These are phyloP conservation scores for Stemphylium beticola DNA, from an alignment of 2,329 filamentous ascomycete species.

Conservation along the genomic window DNA sequence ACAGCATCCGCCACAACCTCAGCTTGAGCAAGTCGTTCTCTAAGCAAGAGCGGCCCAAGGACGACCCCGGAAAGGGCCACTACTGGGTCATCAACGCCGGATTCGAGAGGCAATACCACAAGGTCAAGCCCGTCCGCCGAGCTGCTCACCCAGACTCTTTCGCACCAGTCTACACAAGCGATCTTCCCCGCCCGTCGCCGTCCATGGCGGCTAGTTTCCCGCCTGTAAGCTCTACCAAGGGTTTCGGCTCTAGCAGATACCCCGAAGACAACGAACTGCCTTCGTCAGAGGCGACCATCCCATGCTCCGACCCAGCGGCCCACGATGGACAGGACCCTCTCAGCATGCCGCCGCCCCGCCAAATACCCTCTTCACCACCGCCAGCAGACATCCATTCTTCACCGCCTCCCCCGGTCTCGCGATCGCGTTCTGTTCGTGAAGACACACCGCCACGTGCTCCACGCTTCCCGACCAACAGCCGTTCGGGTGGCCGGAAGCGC, in stretches of 20 bases:
- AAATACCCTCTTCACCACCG: slow-evolving; percentile 71
- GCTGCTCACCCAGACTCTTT: slow-evolving; percentile 53
- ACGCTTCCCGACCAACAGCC: slow-evolving; percentile 68
- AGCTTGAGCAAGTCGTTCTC: slow-evolving; percentile 96
- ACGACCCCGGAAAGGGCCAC: slow-evolving; percentile 95
- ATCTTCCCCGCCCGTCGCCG: slow-evolving; percentile 46
- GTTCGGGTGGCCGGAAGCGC: slow-evolving; percentile 71
- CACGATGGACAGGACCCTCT: slow-evolving; percentile 55
- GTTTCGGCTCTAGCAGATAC: slow-evolving; percentile 58
- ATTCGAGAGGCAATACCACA: slow-evolving; percentile 86
- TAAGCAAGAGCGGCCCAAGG: slow-evolving; percentile 94
- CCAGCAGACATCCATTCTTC: slow-evolving; percentile 81
- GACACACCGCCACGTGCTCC: slow-evolving; percentile 78
- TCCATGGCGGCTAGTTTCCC: slow-evolving; percentile 46
- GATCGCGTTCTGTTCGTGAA: slow-evolving; percentile 61
- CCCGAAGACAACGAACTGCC: slow-evolving; percentile 57
- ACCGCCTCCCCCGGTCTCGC: slow-evolving; percentile 83
- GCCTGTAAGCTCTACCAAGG: slow-evolving; percentile 50
- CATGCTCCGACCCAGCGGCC: slow-evolving; percentile 57
- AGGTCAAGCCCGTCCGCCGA: slow-evolving; percentile 75
- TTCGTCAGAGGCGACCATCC: slow-evolving; percentile 60
- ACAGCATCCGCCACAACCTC: slow-evolving; percentile 97
- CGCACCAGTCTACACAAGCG: slow-evolving; percentile 39
- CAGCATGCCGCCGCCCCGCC: slow-evolving; percentile 52
- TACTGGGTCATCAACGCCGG: slow-evolving; percentile 96